These are phyloP conservation scores for Vachellia collinsii DNA, from an alignment of 306 rosid species.

Conservation along the genomic window DNA sequence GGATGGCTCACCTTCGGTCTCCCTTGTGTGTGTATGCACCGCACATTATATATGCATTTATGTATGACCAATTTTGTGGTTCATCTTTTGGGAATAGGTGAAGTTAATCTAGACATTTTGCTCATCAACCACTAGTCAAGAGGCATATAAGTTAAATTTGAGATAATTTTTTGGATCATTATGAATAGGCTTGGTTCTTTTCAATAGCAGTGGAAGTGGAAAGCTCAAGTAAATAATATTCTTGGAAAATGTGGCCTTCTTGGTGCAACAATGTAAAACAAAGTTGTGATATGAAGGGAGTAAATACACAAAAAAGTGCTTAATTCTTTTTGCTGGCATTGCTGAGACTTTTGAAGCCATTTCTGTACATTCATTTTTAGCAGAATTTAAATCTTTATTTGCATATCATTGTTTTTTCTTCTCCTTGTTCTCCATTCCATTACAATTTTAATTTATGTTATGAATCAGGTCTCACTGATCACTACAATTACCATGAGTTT, in stretches of 20 bases:
- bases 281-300: conserved; percentile 26
- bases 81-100: conserved; percentile 25
- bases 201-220: conserved; percentile 13
- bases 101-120: conserved; percentile 6
- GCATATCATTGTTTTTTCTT: background rate
- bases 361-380: conserved; percentile 22
- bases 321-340: background rate
- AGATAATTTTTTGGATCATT: background rate
- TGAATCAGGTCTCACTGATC: conserved; percentile 91
- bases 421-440: conserved; percentile 31
- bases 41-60: background rate
- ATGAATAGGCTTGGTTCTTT: background rate
- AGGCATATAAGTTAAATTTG: conserved; percentile 11
- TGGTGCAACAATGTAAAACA: conserved; percentile 28
- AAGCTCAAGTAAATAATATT: conserved; percentile 19
- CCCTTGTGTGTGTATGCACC: background rate
- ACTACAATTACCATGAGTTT: conserved; percentile 97
- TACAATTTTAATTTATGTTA: conserved; percentile 33
- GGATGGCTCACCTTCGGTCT: conserved; percentile 7
- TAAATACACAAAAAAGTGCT: background rate
- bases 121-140: conserved; percentile 21
- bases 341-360: background rate
- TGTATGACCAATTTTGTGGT: background rate
- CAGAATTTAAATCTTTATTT: conserved; percentile 23
- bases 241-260: background rate